Evolutionary conservation across 768 basidiomycete species (phyloP).

Genomic region (Guyanaporus albipodus): DNA sequence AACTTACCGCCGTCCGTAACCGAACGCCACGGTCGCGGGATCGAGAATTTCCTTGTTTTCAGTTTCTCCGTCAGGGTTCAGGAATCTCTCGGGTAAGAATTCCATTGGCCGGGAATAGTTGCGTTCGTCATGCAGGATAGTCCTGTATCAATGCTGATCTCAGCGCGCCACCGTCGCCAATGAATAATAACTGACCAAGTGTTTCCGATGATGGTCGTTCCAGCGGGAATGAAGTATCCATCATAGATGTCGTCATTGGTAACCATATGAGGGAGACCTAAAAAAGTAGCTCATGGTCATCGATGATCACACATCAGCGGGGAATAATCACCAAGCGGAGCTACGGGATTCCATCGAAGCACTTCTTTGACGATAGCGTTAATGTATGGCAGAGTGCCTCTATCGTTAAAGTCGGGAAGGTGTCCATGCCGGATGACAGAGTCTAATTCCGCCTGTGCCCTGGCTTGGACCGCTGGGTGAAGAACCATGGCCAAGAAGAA

Average conservation of each 20-base stretch:
- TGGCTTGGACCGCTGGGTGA: conserved; percentile 27
- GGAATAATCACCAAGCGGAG: conserved; percentile 29
- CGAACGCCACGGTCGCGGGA: conserved; percentile 31
- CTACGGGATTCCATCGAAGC: conserved; percentile 32
- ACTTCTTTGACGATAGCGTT: conserved; percentile 30
- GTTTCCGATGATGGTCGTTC: conserved; percentile 54
- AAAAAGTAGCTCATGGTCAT: conserved; percentile 7
- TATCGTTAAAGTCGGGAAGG: conserved; percentile 31
- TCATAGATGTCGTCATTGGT: conserved; percentile 30
- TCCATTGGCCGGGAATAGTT: conserved; percentile 32
- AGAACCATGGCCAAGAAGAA: conserved; percentile 32
- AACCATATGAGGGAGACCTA: conserved; percentile 32
- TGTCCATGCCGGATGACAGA: conserved; percentile 25
- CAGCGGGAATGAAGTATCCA: conserved; percentile 33
- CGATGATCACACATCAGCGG: conserved; percentile 8
- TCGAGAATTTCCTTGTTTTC: conserved; percentile 29
- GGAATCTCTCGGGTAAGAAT: conserved; percentile 39
- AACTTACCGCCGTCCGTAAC: conserved; percentile 34
- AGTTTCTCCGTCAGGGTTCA: conserved; percentile 34
- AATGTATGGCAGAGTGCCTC: conserved; percentile 24
- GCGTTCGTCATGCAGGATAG: conserved; percentile 37
- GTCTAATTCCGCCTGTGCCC: conserved; percentile 29
- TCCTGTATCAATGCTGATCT: conserved; percentile 22
- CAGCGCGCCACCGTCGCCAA: neutral
- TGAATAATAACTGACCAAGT: conserved; percentile 41